Evolutionary conservation across 805 yeast genomes (phyloP), one percentile per base, ranked within the genome.

Genomic region (Saccharomyces eubayanus): DNA sequence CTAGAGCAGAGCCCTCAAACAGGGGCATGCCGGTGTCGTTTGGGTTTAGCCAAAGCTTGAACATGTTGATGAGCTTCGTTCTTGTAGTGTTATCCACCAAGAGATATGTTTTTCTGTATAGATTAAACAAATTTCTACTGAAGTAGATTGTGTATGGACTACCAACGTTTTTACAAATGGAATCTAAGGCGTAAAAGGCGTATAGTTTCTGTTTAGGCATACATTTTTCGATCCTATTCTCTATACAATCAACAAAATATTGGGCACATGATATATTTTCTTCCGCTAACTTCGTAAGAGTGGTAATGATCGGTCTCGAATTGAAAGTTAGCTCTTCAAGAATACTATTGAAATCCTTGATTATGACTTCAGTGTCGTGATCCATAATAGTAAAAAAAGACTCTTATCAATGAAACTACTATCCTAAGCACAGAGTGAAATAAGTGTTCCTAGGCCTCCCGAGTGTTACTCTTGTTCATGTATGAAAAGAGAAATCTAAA

Each of bases 91-190:
- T 96, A 62, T 83, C 85, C 43, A 88, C 92, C 52, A 85, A 72
- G n/a, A 88, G 78, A 66, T 87, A 94, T 2, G 90, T 84, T 57
- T 81, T 83, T 28, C 87, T 83, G 70, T 86, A 92, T 2, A 87
- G 73, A 59, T 78, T 80, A 71, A 79, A 85, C 48, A 70, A 57
- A 58, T 57, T 84, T 83, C 58, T 81, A 76, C 51, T 91, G 85
- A 66, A 94, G 82, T 51, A 87, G 68, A 83, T 76, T n/a, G 89
- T 87, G 68, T 92, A 94, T 1, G 98, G 97, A 56, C 84, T 79
- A 8, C 97, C 97, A 31, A 89, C 84, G 63, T 85, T 88, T 69
- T 94, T 94, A 72, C 92, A 87, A 49, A 94, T 87, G 16, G 97
- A 90, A 69, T 94, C 98, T 53, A 94, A 71, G 48, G 92, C 76